Percentiles rank a stretch among this genome's conserved stretches.
phyloP scores from a whole-genome alignment of 139 green algal species.

The Medakamo hakoo region DNA sequence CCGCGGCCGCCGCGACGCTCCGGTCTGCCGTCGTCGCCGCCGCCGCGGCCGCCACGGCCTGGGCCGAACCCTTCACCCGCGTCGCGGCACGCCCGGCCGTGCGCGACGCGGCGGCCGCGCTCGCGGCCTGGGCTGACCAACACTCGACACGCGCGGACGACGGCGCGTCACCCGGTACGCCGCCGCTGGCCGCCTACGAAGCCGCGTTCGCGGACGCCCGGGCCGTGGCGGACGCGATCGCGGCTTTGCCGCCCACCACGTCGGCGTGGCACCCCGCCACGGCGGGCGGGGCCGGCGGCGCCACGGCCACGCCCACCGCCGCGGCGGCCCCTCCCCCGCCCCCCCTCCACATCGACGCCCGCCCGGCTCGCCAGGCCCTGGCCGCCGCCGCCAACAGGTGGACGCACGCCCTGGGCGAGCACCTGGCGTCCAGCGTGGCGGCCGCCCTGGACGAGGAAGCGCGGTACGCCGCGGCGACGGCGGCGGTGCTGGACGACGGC shows the following conservation, averaged over 20 bases:
- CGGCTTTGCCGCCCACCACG: neutral
- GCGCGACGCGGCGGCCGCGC: neutral
- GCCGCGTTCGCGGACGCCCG: conserved; percentile 1
- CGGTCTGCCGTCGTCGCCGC: neutral
- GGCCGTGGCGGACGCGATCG: conserved; percentile 4
- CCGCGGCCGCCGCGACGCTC: too few species aligned
- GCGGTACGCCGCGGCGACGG: neutral
- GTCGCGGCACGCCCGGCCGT: neutral
- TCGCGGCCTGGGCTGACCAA: neutral
- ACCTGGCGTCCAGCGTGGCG: neutral
- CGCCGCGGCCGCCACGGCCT: too few species aligned
- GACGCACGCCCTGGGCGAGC: neutral
- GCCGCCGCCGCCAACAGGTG: neutral
- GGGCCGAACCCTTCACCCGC: neutral
- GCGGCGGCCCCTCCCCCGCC: neutral
- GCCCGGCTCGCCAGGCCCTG: neutral
- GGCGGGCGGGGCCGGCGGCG: too few species aligned
- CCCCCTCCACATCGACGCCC: neutral
- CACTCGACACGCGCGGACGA: too few species aligned
- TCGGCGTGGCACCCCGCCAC: too few species aligned
- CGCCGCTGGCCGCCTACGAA: neutral
- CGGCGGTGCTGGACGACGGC: neutral
- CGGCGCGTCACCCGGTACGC: neutral
- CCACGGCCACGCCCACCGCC: too few species aligned
- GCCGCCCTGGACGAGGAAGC: neutral